Percentiles rank a stretch among this genome's conserved stretches.
phyloP scores from a whole-genome alignment of 208 protist genomes.

The Vickermania ingenoplastis region DNA sequence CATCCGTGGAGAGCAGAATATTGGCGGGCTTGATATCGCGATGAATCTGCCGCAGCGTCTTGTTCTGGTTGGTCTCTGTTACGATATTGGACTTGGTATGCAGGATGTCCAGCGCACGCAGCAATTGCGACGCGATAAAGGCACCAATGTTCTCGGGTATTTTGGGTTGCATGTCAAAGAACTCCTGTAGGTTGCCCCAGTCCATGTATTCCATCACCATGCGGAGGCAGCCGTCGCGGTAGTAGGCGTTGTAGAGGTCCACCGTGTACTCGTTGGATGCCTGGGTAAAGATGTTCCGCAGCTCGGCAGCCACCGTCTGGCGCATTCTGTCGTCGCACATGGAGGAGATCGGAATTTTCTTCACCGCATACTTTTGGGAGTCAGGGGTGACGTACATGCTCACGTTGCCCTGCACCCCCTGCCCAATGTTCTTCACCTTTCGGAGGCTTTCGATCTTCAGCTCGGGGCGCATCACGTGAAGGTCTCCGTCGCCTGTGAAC shows the following conservation, averaged over 20 bases:
- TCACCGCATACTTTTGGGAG: constrained; percentile 56
- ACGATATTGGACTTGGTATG: constrained; percentile 83
- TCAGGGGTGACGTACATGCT: constrained; percentile 50
- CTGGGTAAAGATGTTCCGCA: constrained; percentile 76
- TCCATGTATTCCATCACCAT: constrained; percentile 89
- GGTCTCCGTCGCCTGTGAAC: constrained; percentile 66
- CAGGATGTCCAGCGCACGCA: constrained; percentile 72
- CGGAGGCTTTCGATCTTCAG: constrained; percentile 51
- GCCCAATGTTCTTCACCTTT: constrained; percentile 36
- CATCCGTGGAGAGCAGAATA: constrained; percentile 72
- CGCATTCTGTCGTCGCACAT: constrained; percentile 46
- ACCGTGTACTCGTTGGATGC: constrained; percentile 64
- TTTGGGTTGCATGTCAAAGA: constrained; percentile 35
- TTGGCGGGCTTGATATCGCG: constrained; percentile 85
- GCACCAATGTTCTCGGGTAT: constrained; percentile 46
- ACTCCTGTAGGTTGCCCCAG: constrained; percentile 79
- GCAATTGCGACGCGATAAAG: constrained; percentile 68
- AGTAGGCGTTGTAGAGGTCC: constrained; percentile 79
- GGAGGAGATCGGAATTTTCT: constrained; percentile 59
- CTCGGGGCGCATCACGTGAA: constrained; percentile 57
- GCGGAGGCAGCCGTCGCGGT: constrained; percentile 45
- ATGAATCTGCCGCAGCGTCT: constrained; percentile 74
- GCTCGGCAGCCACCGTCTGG: constrained; percentile 66
- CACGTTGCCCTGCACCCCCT: constrained; percentile 71
- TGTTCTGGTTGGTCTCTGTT: constrained; percentile 52